Evolutionary conservation across 1,284 basidiomycete species (phyloP), one percentile per base, ranked within the genome.

Genomic region (Ustilago loliicola): DNA sequence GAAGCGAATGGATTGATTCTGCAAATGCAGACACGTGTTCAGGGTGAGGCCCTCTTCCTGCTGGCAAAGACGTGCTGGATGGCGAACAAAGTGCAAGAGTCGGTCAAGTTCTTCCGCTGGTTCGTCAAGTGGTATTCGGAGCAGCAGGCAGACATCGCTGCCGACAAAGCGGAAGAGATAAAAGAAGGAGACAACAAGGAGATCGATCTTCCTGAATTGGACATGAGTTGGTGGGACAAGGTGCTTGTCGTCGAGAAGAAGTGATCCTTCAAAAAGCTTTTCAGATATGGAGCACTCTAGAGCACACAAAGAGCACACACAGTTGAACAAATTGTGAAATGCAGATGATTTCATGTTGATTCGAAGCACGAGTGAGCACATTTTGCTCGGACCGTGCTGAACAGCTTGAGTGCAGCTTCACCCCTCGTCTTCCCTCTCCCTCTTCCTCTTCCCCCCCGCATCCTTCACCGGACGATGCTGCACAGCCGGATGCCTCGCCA

Each of bases 401-500:
- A 19, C 38, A 9, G 38, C 15, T 36, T 51, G 8, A 8, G 27
- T n/a, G 15, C 15, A 13, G 8, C 9, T 3, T 30, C n/a, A 76
- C 0, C 71, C 75, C 50, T 78, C 71, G 29, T 78, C 75, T 30
- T 77, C 74, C 21, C 69, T 58, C 9, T 73, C 75, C 8, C 75
- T 36, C 29, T 78, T 78, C 19, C 76, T 42, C 52, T 78, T 78
- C 1, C 53, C 64, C 5, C n/a, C 42, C 10, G 3, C 57, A 47
- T 76, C 68, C 38, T 58, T 65, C 29, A 72, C 34, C n/a, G 69
- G 74, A 21, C 65, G 66, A 25, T 72, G 63, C 61, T 80, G 79
- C 6, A 84, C 81, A 1, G 83, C 80, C 0, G 85, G 83, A 65
- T 85, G 84, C 25, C 78, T 40, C 2, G 82, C 83, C 25, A 86